Base-by-base conservation (phyloP, 129 eudicot species). In the Flaveria robusta region DNA sequence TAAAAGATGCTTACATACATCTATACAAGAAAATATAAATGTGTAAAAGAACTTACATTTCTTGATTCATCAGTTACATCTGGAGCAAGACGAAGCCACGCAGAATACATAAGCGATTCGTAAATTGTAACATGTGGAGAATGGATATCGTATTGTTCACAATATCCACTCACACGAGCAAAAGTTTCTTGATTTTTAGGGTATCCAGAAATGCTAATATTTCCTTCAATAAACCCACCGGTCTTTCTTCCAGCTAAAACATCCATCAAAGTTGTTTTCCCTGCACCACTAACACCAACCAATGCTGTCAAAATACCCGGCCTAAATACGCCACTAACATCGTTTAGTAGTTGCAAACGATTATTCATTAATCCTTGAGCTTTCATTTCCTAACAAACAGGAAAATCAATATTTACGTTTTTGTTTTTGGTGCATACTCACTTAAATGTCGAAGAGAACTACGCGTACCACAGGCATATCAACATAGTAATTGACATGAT, bases 241-340 rank as follows among this genome's bases (percentile, higher is more conserved):
- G 96, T 94, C 83, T 94, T 94, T 39, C 99, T 85, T 37, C 99
- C 97, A 9, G 97, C 97, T 5, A 91, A 71, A 8, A 94, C 99
- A 68, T 94, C 97, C 99, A 94, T 91, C 27, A 94, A 79, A 42
- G 99, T 94, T 18, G 99, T 94, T 86, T 94, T 94, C 19, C 99
- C 97, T 1, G 99, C 99, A 31, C 97, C 99, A 78, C 97, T 94
- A 51, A 91, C 96, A 41, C 99, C 97, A 97, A 94, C 91, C 26
- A 91, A 84, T 41, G 97, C 97, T 5, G 97, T 91, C 46, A 94
- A 89, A 66, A 94, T 86, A 37, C 96, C 99, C 0, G 97, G 99
- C 80, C 97, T 84, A 71, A 94, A 91, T 60, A 92, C 85, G 31
- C 99, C 97, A 80, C 96, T 85, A 15, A 94, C 78, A 0, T 88